These are phyloP conservation scores for Durusdinium trenchii DNA, from an alignment of 73 alveolate genomes.

Conservation along the genomic window DNA sequence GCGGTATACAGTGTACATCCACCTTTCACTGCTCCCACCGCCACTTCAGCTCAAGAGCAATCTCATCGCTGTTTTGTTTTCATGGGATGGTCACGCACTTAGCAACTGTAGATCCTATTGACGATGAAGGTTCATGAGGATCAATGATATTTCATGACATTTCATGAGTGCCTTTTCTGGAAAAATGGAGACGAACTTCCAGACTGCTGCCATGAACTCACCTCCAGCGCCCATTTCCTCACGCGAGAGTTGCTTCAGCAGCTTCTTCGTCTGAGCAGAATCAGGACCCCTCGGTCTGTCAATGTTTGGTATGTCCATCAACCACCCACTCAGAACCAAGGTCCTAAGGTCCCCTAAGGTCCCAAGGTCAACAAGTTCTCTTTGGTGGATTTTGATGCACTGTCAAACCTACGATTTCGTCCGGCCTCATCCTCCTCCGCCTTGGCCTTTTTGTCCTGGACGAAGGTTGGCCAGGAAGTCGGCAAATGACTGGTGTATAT, in stretches of 20 bases:
- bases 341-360: background rate
- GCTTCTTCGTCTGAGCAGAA: constrained; percentile 23
- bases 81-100: too few species aligned
- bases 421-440: constrained; percentile 5
- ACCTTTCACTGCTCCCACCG: too few species aligned
- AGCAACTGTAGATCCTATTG: too few species aligned
- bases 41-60: too few species aligned
- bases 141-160: too few species aligned
- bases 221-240: constrained; percentile 47
- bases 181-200: background rate
- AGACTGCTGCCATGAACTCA: background rate
- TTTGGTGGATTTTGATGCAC: background rate
- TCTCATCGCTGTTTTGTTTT: too few species aligned
- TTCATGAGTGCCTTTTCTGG: background rate
- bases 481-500: background rate
- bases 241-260: constrained; percentile 53
- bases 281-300: too few species aligned
- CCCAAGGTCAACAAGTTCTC: background rate
- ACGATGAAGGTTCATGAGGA: too few species aligned
- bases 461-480: background rate
- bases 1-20: too few species aligned
- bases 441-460: constrained; percentile 27
- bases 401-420: background rate
- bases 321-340: background rate
- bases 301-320: too few species aligned